Evolutionary conservation across 148 eudicot genomes (phyloP), one percentile per base, ranked within the genome.

Genomic region (Linanthus parryae): DNA sequence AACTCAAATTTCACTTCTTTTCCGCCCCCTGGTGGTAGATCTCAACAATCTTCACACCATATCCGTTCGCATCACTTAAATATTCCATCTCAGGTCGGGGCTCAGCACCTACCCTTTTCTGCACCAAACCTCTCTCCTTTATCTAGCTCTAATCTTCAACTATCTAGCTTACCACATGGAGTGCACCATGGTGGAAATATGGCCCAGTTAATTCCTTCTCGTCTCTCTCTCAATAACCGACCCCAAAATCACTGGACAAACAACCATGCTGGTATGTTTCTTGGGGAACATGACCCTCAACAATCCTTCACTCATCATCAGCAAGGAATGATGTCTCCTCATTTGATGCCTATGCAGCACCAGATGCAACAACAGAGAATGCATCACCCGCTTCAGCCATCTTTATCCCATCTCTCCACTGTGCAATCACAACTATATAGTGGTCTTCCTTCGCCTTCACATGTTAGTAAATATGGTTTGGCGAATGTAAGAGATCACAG

Each of bases 401-500:
- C 88, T 11, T 53, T 72, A 48, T 72, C 79, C 18, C 85, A 76
- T n/a, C 37, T 74, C 45, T 52, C 84, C 22, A 70, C 73, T 31
- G 1, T 74, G 67, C 97, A 82, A 62, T 53, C 91, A 15, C 97
- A 71, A 42, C 43, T 77, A 36, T 45, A 75, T 47, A 77, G 78
- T 49, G 57, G 66, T 38, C 92, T 67, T 35, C 71, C 74, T 52
- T 68, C 92, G 53, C 63, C 89, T 9, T 69, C 94, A 29, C 83
- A 75, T 57, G 38, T 68, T 56, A 59, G 78, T 72, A 91, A 82
- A 67, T 86, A 77, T 71, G 89, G 86, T 16, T 65, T 72, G 61
- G n/a, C n/a, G n/a, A 91, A 87, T 66, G 54, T 71, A 60, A 81
- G 89, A 70, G 95, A 91, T 63, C 94, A 72, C 57, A 79, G 90